Conservation (phyloP, 805 yeast species). For the Pichia kluyveri region DNA sequence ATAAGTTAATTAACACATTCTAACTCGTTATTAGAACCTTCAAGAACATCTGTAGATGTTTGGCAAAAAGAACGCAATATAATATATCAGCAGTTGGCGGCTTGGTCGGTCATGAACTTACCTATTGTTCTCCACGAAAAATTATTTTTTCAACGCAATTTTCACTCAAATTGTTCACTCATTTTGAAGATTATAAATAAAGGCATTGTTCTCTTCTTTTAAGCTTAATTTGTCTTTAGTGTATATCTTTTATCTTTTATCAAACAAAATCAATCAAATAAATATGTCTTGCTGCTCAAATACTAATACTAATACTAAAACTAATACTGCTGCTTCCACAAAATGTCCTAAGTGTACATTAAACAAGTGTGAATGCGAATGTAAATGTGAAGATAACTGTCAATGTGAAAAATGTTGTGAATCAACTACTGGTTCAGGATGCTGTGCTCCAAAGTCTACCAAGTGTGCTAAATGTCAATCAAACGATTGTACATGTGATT, state of each 20-base stretch:
- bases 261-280: neutral
- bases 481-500: neutral
- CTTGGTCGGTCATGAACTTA: neutral
- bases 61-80: neutral
- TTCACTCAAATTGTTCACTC: neutral
- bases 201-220: neutral
- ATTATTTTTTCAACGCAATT: neutral
- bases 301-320: neutral
- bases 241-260: neutral
- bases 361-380: neutral
- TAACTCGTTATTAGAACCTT: neutral
- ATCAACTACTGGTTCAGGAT: neutral
- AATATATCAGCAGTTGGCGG: neutral
- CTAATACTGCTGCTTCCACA: neutral
- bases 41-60: no score
- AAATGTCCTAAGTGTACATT: neutral
- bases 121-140: neutral
- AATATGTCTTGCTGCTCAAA: neutral
- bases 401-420: neutral
- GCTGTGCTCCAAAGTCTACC: neutral
- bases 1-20: no score
- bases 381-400: neutral
- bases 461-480: neutral
- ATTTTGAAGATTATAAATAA: neutral
- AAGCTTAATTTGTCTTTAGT: neutral